Conservation (phyloP, 2,329 filamentous ascomycete genomes). For the Colletotrichum kahawae region DNA sequence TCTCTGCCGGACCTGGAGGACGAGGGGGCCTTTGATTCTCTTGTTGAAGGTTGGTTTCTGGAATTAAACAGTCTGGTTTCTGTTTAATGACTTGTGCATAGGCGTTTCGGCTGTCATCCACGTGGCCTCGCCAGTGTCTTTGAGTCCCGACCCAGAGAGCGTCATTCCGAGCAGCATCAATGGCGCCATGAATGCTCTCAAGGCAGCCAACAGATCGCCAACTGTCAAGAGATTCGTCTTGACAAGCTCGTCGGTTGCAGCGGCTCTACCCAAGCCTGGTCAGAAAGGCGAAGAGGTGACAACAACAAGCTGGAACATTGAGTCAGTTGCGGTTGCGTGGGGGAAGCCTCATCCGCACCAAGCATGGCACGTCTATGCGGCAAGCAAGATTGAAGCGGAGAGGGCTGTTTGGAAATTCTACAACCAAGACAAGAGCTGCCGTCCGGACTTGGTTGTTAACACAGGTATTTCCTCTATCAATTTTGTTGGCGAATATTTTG, state of each 20-base stretch:
- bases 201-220: constrained; percentile 37
- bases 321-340: constrained; percentile 38
- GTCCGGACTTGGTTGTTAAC: constrained; percentile 40
- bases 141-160: constrained; percentile 40
- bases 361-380: constrained; percentile 36
- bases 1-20: constrained; percentile 37
- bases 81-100: not conserved
- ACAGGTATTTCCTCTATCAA: constrained; percentile 24
- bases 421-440: constrained; percentile 35
- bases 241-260: constrained; percentile 27
- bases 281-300: constrained; percentile 20
- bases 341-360: constrained; percentile 33
- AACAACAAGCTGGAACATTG: constrained; percentile 39
- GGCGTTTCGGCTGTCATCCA: constrained; percentile 25
- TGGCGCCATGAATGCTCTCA: constrained; percentile 33
- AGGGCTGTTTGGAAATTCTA: constrained; percentile 41
- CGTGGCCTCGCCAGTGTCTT: constrained; percentile 37
- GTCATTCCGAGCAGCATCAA: constrained; percentile 39
- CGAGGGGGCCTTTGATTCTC: constrained; percentile 29
- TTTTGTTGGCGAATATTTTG: constrained; percentile 24
- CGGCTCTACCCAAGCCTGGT: not conserved
- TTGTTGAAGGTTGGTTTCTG: constrained; percentile 28
- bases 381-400: constrained; percentile 43
- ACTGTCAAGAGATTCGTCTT: constrained; percentile 45
- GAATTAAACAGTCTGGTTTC: not conserved